Percentiles rank a stretch among this genome's conserved stretches.
Conservation (phyloP, 345 rosid species). For the Pistacia atlantica region DNA sequence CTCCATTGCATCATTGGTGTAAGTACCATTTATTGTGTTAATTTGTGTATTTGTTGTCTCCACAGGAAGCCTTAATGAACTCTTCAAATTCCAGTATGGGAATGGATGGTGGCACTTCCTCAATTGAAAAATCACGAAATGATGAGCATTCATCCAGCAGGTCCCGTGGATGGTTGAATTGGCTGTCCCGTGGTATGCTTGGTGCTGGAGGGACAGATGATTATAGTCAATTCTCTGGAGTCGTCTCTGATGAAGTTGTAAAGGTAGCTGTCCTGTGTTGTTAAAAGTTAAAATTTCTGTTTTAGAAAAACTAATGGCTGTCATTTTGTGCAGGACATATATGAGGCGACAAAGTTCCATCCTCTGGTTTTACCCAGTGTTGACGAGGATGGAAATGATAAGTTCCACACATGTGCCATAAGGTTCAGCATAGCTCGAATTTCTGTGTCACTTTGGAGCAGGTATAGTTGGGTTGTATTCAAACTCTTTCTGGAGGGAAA, state of each 20-base stretch:
- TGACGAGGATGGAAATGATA: conserved; percentile 45
- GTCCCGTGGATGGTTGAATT: conserved; percentile 93
- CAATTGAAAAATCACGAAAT: conserved; percentile 54
- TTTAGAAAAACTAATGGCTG: conserved; percentile 13
- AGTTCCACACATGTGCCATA: conserved; percentile 54
- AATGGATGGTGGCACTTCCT: conserved; percentile 28
- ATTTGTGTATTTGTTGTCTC: conserved; percentile 16
- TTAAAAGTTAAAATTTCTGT: conserved; percentile 18
- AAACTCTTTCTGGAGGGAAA: not conserved
- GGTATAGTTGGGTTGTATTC: conserved; percentile 39
- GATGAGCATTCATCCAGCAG: conserved; percentile 55
- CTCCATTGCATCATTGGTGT: not conserved
- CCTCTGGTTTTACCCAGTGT: conserved; percentile 46
- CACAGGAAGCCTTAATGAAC: conserved; percentile 58
- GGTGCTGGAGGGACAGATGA: conserved; percentile 99
- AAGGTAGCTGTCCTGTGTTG: conserved; percentile 51
- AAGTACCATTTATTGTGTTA: not conserved
- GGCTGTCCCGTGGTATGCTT: conserved; percentile 98
- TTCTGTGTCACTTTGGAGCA: conserved; percentile 54
- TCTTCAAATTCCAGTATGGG: conserved; percentile 35
- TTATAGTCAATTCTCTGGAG: conserved; percentile 90
- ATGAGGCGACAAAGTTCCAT: conserved; percentile 83
- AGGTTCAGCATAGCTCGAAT: conserved; percentile 50
- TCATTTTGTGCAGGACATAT: conserved; percentile 67
- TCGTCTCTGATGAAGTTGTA: conserved; percentile 89